Evolutionary conservation across 169 alveolate species (phyloP).

Genomic region (Cystoisospora suis): DNA sequence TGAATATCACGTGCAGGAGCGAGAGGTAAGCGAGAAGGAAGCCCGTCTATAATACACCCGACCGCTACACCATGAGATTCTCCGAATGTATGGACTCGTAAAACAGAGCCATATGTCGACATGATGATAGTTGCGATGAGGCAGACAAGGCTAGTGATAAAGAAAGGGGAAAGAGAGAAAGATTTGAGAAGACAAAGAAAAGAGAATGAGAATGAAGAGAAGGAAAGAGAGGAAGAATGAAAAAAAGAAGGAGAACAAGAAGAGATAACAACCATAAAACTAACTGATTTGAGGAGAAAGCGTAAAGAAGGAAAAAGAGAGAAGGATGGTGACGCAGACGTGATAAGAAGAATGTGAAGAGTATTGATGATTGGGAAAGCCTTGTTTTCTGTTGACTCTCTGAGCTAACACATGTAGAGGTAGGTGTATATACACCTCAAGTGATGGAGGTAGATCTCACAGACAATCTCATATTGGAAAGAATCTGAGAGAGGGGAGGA

Average conservation of each 20-base stretch:
- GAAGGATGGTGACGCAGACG: too few species aligned
- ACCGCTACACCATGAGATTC: slow-evolving; percentile 80
- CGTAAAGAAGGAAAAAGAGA: background rate
- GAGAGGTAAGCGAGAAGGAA: slow-evolving; percentile 75
- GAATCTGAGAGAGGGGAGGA: background rate
- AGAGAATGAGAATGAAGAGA: background rate
- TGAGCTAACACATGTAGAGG: too few species aligned
- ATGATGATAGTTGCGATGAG: too few species aligned
- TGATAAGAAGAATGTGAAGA: too few species aligned
- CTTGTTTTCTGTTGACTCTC: too few species aligned
- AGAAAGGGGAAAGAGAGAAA: too few species aligned
- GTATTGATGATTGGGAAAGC: too few species aligned
- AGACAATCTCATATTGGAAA: background rate
- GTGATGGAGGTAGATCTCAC: background rate
- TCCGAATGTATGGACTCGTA: slow-evolving; percentile 81
- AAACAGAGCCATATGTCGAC: slow-evolving; percentile 76
- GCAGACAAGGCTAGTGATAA: too few species aligned
- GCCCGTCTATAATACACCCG: slow-evolving; percentile 82
- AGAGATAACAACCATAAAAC: too few species aligned
- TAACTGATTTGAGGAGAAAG: background rate
- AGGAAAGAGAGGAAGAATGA: background rate
- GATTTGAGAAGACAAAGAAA: background rate
- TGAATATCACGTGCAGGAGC: slow-evolving; percentile 65
- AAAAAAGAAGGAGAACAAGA: background rate
- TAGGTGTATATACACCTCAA: too few species aligned